Conservation (phyloP, 225 moss, liverwort and hornwort genomes). For the Neckera pumila region DNA sequence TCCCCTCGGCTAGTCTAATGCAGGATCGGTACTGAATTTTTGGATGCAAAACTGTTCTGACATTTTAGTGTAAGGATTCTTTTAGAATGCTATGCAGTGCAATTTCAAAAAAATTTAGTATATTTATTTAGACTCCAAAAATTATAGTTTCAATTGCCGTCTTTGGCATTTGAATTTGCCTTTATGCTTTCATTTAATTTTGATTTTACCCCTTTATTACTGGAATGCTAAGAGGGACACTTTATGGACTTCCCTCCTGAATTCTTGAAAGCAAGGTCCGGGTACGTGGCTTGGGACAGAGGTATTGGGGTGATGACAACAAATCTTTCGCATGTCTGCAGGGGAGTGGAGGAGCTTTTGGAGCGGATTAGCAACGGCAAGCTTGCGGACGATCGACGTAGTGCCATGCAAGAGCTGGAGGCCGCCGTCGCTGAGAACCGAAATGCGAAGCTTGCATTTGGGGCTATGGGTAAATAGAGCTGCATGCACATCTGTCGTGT, state of each 20-base stretch:
- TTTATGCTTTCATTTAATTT: too few species aligned
- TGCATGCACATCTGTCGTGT: not conserved
- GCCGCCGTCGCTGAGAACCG: constrained; percentile 88
- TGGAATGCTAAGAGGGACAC: not conserved
- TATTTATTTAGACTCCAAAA: not conserved
- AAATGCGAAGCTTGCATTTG: constrained; percentile 88
- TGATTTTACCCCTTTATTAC: not conserved
- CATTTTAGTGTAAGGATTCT: not conserved
- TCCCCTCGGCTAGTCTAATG: not conserved
- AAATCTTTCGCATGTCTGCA: constrained; percentile 1
- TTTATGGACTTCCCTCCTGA: not conserved
- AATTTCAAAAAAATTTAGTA: not conserved
- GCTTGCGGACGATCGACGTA: constrained; percentile 89
- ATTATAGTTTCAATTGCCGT: not conserved
- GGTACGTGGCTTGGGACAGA: not conserved
- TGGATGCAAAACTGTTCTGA: not conserved
- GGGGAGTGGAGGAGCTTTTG: constrained; percentile 96
- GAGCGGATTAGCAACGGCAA: constrained; percentile 98
- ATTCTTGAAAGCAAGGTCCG: not conserved
- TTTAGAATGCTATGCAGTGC: not conserved
- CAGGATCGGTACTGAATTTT: not conserved
- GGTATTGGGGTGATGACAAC: not conserved
- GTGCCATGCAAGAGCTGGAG: constrained; percentile 88
- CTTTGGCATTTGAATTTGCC: not conserved
- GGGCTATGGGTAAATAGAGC: constrained; percentile 64